phyloP scores from a whole-genome alignment of 2,329 filamentous ascomycete species.

The Coniochaeta sp. region DNA sequence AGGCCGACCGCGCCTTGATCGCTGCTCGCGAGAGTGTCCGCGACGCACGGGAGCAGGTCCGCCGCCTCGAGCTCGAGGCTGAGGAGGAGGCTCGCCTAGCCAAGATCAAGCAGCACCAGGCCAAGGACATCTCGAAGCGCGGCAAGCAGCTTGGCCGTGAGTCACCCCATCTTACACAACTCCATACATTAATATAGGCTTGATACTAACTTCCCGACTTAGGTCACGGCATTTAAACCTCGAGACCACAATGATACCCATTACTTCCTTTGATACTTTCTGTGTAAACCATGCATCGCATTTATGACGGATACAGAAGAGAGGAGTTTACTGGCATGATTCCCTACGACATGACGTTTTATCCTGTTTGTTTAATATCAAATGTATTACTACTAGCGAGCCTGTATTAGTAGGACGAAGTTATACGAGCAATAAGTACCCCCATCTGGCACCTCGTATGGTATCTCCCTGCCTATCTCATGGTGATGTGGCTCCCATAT shows the following conservation, averaged over 20 bases:
- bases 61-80: conserved; percentile 56
- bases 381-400: not conserved
- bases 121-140: conserved; percentile 57
- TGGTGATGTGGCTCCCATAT: not conserved
- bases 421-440: not conserved
- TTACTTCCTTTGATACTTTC: not conserved
- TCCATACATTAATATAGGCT: not conserved
- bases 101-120: conserved; percentile 62
- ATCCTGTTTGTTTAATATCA: not conserved
- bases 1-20: conserved; percentile 57
- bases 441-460: not conserved
- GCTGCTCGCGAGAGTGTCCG: conserved; percentile 49
- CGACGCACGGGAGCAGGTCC: conserved; percentile 57
- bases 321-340: not conserved
- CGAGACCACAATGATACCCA: not conserved
- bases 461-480: too few species aligned
- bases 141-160: conserved; percentile 63
- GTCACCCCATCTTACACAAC: conserved; percentile 23
- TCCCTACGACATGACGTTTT: not conserved
- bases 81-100: conserved; percentile 56
- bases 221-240: not conserved
- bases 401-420: not conserved
- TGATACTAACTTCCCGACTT: not conserved
- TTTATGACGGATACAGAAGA: not conserved
- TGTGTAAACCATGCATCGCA: not conserved